phyloP scores from a whole-genome alignment of 106 monocot species.

The Ottelia alismoides region DNA sequence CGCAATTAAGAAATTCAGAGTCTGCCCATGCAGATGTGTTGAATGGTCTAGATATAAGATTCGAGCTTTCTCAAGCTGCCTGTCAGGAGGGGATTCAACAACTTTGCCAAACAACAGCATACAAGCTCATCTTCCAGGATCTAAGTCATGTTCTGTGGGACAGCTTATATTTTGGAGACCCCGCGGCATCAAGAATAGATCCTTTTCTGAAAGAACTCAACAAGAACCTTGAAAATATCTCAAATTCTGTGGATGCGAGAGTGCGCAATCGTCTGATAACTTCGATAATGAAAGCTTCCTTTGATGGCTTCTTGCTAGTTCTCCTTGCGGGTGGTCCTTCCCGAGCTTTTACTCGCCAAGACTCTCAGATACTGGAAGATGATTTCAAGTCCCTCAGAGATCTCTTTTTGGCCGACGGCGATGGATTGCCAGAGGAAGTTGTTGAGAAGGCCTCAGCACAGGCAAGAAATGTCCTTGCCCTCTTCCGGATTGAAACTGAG shows the following conservation, averaged over 20 bases:
- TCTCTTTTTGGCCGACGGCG: conserved; percentile 19
- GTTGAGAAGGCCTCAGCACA: conserved; percentile 19
- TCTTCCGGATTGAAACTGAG: conserved; percentile 16
- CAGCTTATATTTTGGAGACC: conserved; percentile 45
- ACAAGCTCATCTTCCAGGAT: conserved; percentile 70
- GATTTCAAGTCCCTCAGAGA: conserved; percentile 15
- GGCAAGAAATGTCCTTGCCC: conserved; percentile 10
- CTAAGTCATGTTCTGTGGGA: conserved; percentile 80
- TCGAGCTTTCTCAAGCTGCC: conserved; percentile 49
- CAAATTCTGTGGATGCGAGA: conserved; percentile 40
- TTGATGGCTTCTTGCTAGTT: conserved; percentile 21
- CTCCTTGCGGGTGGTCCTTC: conserved; percentile 18
- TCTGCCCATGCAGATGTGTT: conserved; percentile 59
- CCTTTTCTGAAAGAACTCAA: conserved; percentile 65
- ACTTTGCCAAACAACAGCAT: conserved; percentile 69
- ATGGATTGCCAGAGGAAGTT: conserved; percentile 18
- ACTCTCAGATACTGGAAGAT: conserved; percentile 15
- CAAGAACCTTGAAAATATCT: conserved; percentile 62
- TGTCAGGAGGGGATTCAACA: conserved; percentile 84
- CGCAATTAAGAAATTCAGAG: conserved; percentile 68
- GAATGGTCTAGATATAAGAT: conserved; percentile 45
- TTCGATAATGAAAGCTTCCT: conserved; percentile 22
- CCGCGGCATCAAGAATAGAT: conserved; percentile 46
- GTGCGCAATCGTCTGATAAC: conserved; percentile 18
- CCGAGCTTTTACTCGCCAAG: conserved; percentile 15